These are phyloP conservation scores for Ustilago shanxiensis DNA, from an alignment of 1,284 basidiomycete species.

Conservation along the genomic window DNA sequence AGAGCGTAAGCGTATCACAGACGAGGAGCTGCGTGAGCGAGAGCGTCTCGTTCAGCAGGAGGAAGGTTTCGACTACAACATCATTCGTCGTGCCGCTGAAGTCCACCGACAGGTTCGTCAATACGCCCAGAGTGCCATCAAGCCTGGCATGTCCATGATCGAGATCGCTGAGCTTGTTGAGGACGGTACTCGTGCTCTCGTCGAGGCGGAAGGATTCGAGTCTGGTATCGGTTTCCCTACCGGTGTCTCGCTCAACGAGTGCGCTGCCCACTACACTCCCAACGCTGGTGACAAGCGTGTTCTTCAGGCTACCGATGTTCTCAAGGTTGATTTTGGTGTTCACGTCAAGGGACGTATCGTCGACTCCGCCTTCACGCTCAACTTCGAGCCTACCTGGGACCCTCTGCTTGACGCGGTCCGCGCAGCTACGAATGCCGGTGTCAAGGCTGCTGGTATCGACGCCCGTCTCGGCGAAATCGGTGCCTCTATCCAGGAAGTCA, in stretches of 20 bases:
- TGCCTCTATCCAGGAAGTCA: conserved; percentile 94
- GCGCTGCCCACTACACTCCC: conserved; percentile 96
- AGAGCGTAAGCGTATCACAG: conserved; percentile 81
- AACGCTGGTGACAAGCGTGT: conserved; percentile 95
- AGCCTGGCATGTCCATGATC: conserved; percentile 93
- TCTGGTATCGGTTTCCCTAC: conserved; percentile 96
- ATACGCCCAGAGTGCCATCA: conserved; percentile 84
- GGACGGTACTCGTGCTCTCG: conserved; percentile 79
- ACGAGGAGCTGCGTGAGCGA: conserved; percentile 87
- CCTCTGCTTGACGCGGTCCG: conserved; percentile 89
- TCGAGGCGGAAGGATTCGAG: conserved; percentile 86
- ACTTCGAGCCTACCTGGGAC: conserved; percentile 89
- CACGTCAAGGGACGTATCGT: conserved; percentile 94
- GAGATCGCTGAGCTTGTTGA: conserved; percentile 96
- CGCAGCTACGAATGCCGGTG: conserved; percentile 93
- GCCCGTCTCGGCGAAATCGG: conserved; percentile 93
- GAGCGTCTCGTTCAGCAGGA: conserved; percentile 75
- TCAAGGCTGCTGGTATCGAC: conserved; percentile 84
- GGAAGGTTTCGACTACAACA: conserved; percentile 78
- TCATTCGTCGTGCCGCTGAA: conserved; percentile 90
- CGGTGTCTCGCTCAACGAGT: conserved; percentile 91
- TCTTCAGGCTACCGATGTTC: conserved; percentile 83
- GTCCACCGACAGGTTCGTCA: conserved; percentile 89
- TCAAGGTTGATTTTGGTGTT: conserved; percentile 98
- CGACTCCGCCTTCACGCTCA: conserved; percentile 95